phyloP scores from a whole-genome alignment of 805 yeast genomes.

The Candida boidinii region DNA sequence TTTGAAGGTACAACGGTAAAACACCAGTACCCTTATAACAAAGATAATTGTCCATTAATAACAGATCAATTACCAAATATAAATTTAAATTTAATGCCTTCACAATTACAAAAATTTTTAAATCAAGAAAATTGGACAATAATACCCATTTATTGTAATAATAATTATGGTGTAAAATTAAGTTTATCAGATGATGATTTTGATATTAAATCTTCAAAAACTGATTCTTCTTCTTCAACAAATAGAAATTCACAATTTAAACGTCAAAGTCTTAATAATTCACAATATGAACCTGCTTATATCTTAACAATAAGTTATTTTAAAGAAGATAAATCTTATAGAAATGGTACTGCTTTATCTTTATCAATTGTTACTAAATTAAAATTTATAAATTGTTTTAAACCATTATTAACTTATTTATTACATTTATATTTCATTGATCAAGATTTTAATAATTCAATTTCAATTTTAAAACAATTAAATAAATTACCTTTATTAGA shows the following conservation, averaged over 20 bases:
- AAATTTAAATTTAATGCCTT: constrained; percentile 18
- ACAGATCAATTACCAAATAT: constrained; percentile 41
- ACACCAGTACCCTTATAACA: constrained; percentile 46
- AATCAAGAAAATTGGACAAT: constrained; percentile 51
- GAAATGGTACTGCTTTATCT: constrained; percentile 36
- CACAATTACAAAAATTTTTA: constrained; percentile 32
- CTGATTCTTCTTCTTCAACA: too few species aligned
- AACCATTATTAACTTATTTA: constrained; percentile 37
- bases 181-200: constrained; percentile 8
- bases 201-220: too few species aligned
- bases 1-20: constrained; percentile 61
- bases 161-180: constrained; percentile 10
- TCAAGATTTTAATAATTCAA: background rate
- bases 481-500: constrained; percentile 1
- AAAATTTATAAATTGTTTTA: constrained; percentile 36
- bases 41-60: constrained; percentile 43
- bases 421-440: constrained; percentile 23
- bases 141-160: constrained; percentile 42
- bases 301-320: constrained; percentile 22
- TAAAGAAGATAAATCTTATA: constrained; percentile 20
- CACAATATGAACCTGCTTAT: constrained; percentile 14
- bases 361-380: constrained; percentile 37
- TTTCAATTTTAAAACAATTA: constrained; percentile 5
- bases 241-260: too few species aligned
- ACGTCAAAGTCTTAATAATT: too few species aligned